Percentiles rank a stretch among this genome's conserved stretches.
These are phyloP conservation scores for Urtica urens DNA, from an alignment of 306 rosid genomes.

Conservation along the genomic window DNA sequence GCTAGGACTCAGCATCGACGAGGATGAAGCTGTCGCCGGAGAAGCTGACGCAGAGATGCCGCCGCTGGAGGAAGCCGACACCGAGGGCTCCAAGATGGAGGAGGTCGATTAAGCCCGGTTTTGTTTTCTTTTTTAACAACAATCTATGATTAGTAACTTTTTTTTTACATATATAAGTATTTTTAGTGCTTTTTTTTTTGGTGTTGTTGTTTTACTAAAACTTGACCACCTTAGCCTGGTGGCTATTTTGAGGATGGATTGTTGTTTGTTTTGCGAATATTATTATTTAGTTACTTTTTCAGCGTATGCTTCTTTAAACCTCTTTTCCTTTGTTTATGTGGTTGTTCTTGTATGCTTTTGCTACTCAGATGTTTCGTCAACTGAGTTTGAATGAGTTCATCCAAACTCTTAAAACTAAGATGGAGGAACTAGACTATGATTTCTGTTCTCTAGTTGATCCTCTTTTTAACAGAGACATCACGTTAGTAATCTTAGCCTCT, in stretches of 20 bases:
- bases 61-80: conserved; percentile 72
- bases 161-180: neutral
- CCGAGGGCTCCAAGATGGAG: conserved; percentile 96
- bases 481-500: no score
- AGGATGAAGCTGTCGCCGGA: conserved; percentile 42
- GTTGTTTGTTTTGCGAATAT: neutral
- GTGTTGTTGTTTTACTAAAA: no score
- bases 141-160: neutral
- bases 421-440: no score
- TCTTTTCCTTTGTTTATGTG: no score
- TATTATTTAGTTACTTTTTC: neutral
- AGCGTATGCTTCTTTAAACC: neutral
- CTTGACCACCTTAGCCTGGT: neutral
- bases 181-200: neutral
- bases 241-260: neutral
- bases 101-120: conserved; percentile 53
- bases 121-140: neutral
- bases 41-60: conserved; percentile 84
- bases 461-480: no score
- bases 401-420: no score
- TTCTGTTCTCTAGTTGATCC: no score
- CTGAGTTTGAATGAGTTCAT: no score
- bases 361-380: no score
- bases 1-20: conserved; percentile 90
- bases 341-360: no score